Conservation (phyloP, 768 basidiomycete genomes). For the Xanthoconium purpureum region DNA sequence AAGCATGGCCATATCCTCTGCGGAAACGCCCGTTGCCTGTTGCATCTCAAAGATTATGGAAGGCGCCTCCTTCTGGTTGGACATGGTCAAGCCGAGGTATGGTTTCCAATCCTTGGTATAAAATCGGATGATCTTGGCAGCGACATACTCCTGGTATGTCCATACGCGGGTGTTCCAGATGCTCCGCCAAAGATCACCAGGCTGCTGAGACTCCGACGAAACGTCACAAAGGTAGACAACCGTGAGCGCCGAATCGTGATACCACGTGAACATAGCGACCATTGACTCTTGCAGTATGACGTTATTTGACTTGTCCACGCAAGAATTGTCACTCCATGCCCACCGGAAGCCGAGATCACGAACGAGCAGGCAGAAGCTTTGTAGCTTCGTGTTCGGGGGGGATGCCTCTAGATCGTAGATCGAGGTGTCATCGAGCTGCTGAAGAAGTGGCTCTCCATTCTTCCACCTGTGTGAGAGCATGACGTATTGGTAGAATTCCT, state of each 20-base stretch:
- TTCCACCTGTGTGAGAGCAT: no score
- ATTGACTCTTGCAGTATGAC: constrained; percentile 2
- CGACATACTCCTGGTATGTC: constrained; percentile 9
- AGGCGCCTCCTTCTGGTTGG: constrained; percentile 7
- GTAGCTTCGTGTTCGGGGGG: neutral
- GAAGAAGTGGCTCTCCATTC: no score
- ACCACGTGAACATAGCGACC: neutral
- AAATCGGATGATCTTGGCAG: constrained; percentile 7
- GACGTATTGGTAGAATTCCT: no score
- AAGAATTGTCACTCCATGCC: constrained; percentile 3
- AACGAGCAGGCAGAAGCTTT: neutral
- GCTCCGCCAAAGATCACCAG: neutral
- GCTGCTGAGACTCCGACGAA: neutral
- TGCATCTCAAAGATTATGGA: constrained; percentile 2
- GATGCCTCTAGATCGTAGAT: neutral
- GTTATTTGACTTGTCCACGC: neutral
- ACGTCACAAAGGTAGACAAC: neutral
- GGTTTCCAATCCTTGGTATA: constrained; percentile 10
- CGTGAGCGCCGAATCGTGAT: no score
- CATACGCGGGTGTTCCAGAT: constrained; percentile 18
- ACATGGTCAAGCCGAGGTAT: neutral
- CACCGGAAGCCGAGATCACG: neutral
- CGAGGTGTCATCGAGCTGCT: neutral
- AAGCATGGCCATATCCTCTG: neutral
- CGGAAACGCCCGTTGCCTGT: neutral